Conservation (phyloP, 148 eudicot genomes). For the Camellia granthamiana region DNA sequence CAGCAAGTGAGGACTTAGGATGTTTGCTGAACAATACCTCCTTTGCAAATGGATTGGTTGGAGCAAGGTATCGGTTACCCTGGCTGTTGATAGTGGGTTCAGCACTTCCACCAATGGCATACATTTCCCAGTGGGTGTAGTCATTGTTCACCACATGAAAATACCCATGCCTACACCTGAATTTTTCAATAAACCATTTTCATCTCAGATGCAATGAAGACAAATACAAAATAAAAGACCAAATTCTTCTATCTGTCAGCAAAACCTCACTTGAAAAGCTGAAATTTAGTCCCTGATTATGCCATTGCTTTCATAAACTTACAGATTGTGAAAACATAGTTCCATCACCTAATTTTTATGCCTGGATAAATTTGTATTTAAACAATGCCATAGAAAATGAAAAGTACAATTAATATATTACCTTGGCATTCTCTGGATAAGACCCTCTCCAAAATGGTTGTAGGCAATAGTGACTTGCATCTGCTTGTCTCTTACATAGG, state of each 20-base stretch:
- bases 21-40: constrained; percentile 43
- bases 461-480: constrained; percentile 95
- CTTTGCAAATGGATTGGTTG: constrained; percentile 66
- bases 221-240: not conserved
- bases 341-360: too few species aligned
- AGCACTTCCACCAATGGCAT: constrained; percentile 95
- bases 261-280: too few species aligned
- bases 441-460: constrained; percentile 93
- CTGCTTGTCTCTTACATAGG: constrained; percentile 61
- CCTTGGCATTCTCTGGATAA: constrained; percentile 97
- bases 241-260: too few species aligned
- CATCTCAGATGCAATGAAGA: constrained; percentile 1
- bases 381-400: not conserved
- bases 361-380: not conserved
- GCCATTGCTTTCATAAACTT: not conserved
- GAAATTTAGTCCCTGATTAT: too few species aligned
- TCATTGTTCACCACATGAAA: constrained; percentile 96
- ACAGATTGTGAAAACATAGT: not conserved
- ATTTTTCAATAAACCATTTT: constrained; percentile 3
- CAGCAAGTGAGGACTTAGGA: not conserved
- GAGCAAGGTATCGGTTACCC: constrained; percentile 89
- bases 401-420: constrained; percentile 17
- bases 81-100: constrained; percentile 90
- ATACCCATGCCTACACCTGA: constrained; percentile 90
- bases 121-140: constrained; percentile 99